Evolutionary conservation across 73 alveolate genomes (phyloP), one percentile per base, ranked within the genome.

Genomic region (Tetrahymena malaccensis): DNA sequence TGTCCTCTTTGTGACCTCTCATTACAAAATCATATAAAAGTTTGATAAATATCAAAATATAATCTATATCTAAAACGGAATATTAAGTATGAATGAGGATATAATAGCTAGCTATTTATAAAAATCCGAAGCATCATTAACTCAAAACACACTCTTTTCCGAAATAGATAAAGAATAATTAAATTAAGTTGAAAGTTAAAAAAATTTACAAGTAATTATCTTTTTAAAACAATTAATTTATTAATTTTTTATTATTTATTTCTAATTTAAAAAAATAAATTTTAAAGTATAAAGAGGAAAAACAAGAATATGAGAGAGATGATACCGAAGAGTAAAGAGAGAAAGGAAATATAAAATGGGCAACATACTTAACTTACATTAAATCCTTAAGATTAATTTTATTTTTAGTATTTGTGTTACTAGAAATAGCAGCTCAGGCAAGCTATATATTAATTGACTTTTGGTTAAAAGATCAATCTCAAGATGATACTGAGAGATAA

Each of bases 1-100:
- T 25, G 85, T 95, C n/a, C 83, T 98, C 33, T 93, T 98, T 37
- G 98, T 97, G 22, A 98, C 99, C 21, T 98, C 96, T 93, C 96
- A 96, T 35, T 93, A 85, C 33, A 94, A 94, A 8, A 58, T 58
- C 55, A 93, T 34, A 94, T 93, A 22, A 95, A 34, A 94, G 96
- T 34, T 16, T 85, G 93, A 93, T 93, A 34, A 50, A 40, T 83
- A 6, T 35, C 55, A 31, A 84, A 85, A 6, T 85, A 96, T 25
- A 85, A 85, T 50, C 84, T 95, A 34, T 35, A 58, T 35, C 43
- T 44, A 50, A 95, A 95, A 11, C 31, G 85, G 12, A 43, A 85
- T 37, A 38, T 58, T 21, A 5, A 5, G 12, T 98, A 96, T 21
- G 96, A 96, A 44, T 98, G 98, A 11, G 83, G 94, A 94, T 97